Evolutionary conservation across 2,329 filamentous ascomycete species (phyloP).

Genomic region (Alternaria alternata): DNA sequence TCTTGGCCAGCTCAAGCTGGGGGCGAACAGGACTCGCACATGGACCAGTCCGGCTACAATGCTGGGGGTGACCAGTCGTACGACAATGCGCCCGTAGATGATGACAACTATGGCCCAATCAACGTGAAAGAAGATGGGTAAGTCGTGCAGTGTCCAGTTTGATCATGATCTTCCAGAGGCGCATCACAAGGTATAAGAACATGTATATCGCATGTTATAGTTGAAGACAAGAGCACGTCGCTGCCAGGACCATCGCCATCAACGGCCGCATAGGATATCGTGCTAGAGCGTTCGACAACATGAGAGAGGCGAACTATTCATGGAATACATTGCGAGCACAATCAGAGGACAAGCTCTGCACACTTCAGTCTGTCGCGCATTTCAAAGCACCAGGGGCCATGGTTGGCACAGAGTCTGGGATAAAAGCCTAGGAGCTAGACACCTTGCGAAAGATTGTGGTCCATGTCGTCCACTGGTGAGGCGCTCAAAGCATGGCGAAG

Average conservation of each 20-base stretch:
- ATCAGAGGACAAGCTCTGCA: conserved; percentile 7
- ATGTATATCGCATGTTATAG: background rate
- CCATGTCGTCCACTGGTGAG: conserved; percentile 28
- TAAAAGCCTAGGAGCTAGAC: conserved; percentile 24
- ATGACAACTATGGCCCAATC: conserved; percentile 61
- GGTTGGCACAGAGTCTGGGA: conserved; percentile 18
- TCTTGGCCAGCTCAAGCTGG: conserved; percentile 30
- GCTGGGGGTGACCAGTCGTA: conserved; percentile 42
- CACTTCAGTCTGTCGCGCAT: conserved; percentile 4
- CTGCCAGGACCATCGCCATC: conserved; percentile 2
- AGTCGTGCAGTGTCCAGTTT: conserved; percentile 55
- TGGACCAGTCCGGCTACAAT: conserved; percentile 41
- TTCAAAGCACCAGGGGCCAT: conserved; percentile 11
- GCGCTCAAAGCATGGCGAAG: conserved; percentile 34
- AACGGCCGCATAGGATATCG: conserved; percentile 2
- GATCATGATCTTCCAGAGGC: conserved; percentile 19
- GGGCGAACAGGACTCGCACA: conserved; percentile 39
- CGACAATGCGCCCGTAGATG: conserved; percentile 43
- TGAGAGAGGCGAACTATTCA: conserved; percentile 4
- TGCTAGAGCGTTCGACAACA: conserved; percentile 9
- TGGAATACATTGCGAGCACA: conserved; percentile 7
- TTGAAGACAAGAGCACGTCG: background rate
- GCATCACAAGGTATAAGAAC: conserved; percentile 35
- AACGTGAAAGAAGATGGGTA: conserved; percentile 93
- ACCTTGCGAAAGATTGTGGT: conserved; percentile 21